Base-by-base conservation (phyloP, 2,329 filamentous ascomycete genomes). In the Purpureocillium takamizusanense region DNA sequence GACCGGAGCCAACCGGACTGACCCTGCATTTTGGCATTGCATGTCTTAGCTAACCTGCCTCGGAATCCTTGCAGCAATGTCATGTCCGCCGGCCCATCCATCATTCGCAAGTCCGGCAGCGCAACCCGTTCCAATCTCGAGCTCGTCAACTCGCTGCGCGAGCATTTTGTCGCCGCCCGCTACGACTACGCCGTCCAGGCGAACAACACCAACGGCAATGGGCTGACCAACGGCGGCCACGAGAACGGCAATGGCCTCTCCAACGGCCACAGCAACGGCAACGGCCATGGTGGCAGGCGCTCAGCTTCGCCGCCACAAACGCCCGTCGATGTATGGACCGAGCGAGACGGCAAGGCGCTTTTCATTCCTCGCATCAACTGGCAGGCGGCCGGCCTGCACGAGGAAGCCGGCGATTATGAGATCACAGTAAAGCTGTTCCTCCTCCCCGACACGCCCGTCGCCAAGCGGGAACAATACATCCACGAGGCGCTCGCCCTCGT, bases 381-480 rank as follows among this genome's bases (percentile, higher is more conserved):
- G 69, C 68, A 76, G 11, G 65, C 74, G 23, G 78, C 77, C 4
- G 83, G 83, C 0, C 68, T 98, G 33, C 71, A 78, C 25, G 92
- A 98, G 56, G 88, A 94, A 49, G 71, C 83, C 18, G 70, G 75
- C 42, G 81, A 88, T 49, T 98, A 98, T 66, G 88, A 95, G 56
- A 88, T 95, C 53, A 95, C 90, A 1, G 82, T 92, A 44, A 98
- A 98, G 64, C 66, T 98, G 16, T 98, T 98, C 69, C 94, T 92
- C 61, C 73, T 97, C 21, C 83, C 87, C 2, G 76, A 75, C 14
- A 76, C 86, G 38, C 71, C 81, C 9, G 65, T 76, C 2, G 70
- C 72, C 14, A 65, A 78, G 46, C 78, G 90, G 42, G 76, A 75
- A 48, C 67, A 70, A 39, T 82, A 95, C 55, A 83, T 85, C 8